These are phyloP conservation scores for Cryphonectria carpinicola DNA, from an alignment of 2,329 filamentous ascomycete species.

Conservation along the genomic window DNA sequence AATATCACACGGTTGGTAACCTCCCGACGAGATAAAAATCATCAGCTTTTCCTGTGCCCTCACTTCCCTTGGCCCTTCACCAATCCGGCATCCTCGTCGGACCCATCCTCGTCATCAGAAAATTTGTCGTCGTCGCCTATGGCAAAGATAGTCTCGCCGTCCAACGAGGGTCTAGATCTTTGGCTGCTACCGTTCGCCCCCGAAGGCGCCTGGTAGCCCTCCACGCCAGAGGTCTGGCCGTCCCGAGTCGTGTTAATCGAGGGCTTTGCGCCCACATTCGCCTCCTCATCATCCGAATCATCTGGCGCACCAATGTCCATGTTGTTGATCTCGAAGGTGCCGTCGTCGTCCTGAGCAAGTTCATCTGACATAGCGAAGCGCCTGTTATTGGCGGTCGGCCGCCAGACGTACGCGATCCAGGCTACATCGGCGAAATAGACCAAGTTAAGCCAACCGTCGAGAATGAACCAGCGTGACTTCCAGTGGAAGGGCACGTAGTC, in stretches of 20 bases:
- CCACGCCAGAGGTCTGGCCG: conserved; percentile 27
- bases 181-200: conserved; percentile 29
- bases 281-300: conserved; percentile 64
- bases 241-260: conserved; percentile 30
- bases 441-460: conserved; percentile 96
- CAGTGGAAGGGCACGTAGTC: conserved; percentile 96
- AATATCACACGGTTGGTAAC: neutral
- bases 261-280: conserved; percentile 47
- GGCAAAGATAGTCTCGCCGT: conserved; percentile 95
- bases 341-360: conserved; percentile 90
- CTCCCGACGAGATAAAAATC: neutral
- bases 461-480: conserved; percentile 96
- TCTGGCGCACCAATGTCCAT: conserved; percentile 83
- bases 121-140: conserved; percentile 89
- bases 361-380: conserved; percentile 99
- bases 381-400: conserved; percentile 93
- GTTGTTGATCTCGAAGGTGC: conserved; percentile 90
- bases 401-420: conserved; percentile 94
- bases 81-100: conserved; percentile 61
- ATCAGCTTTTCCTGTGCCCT: neutral
- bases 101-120: conserved; percentile 67
- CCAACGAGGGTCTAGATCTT: conserved; percentile 58
- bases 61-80: conserved; percentile 51
- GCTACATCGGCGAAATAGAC: conserved; percentile 94
- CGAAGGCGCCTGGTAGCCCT: conserved; percentile 21